Evolutionary conservation across 805 yeast genomes (phyloP).

Genomic region (Ogataea pilisensis): DNA sequence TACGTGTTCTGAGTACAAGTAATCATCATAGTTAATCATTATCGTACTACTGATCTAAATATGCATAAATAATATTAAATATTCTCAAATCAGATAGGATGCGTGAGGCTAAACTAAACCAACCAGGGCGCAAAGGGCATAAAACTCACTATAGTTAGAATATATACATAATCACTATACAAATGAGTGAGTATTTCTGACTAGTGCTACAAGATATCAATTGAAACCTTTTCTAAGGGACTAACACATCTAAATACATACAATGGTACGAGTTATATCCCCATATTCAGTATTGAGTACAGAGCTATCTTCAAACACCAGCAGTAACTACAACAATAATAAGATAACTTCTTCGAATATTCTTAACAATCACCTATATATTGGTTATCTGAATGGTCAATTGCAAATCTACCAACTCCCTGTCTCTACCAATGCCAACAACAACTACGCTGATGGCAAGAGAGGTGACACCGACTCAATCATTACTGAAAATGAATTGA

Average conservation of each 20-base stretch:
- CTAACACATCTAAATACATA: neutral
- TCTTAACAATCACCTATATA: conserved; percentile 14
- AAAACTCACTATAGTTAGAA: too few relatives aligned
- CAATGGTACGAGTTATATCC: neutral
- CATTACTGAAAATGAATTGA: neutral
- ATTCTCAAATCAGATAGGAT: too few relatives aligned
- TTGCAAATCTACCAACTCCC: conserved; percentile 20
- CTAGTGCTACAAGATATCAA: too few relatives aligned
- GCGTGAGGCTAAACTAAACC: too few relatives aligned
- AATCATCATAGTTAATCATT: too few relatives aligned
- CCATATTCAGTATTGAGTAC: conserved; percentile 9
- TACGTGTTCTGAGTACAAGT: too few relatives aligned
- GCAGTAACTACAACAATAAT: conserved; percentile 9
- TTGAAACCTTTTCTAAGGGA: neutral
- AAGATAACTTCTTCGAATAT: conserved; percentile 19
- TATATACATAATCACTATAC: too few relatives aligned
- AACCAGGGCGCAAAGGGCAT: too few relatives aligned
- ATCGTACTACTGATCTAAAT: too few relatives aligned
- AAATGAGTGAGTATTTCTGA: too few relatives aligned
- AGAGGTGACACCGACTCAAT: neutral
- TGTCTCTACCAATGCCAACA: neutral
- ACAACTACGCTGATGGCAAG: too few relatives aligned
- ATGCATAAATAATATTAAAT: too few relatives aligned
- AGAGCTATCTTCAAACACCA: conserved; percentile 11
- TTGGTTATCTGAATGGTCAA: conserved; percentile 19